Conservation (phyloP, 2,329 filamentous ascomycete species). For the Whalleya microplaca region DNA sequence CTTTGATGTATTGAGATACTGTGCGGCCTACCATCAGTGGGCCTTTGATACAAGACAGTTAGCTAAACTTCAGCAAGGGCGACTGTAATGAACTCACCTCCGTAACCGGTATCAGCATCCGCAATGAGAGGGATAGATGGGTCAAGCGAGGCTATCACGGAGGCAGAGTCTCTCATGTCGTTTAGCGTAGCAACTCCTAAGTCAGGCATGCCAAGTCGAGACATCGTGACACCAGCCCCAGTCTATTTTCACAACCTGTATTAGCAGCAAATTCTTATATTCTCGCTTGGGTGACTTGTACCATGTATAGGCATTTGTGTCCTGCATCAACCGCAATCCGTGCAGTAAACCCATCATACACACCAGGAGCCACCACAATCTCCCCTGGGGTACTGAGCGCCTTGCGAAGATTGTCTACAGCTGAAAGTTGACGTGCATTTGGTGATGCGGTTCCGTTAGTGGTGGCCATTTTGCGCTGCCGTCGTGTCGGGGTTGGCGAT, state of each 20-base stretch:
- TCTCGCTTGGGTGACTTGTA: constrained; percentile 35
- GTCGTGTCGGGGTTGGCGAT: background rate
- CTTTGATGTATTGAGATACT: constrained; percentile 33
- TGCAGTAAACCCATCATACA: constrained; percentile 70
- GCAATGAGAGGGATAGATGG: constrained; percentile 61
- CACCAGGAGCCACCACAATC: constrained; percentile 63
- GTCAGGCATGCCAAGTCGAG: constrained; percentile 63
- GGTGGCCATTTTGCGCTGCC: background rate
- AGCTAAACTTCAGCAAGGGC: background rate
- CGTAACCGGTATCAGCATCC: constrained; percentile 63
- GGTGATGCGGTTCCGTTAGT: background rate
- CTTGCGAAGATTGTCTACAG: constrained; percentile 40
- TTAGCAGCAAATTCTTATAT: background rate
- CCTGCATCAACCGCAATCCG: constrained; percentile 63
- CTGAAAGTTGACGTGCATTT: background rate
- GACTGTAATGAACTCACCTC: constrained; percentile 21
- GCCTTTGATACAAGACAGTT: constrained; percentile 25
- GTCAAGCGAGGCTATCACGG: constrained; percentile 65
- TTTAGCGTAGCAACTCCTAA: constrained; percentile 63
- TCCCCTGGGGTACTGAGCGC: constrained; percentile 42
- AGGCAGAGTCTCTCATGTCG: constrained; percentile 66
- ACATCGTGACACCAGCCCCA: constrained; percentile 38
- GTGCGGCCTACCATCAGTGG: constrained; percentile 58
- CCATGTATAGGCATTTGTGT: constrained; percentile 70
- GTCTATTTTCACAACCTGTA: constrained; percentile 11